A percentile compares a stretch with the other conserved stretches of the same genome.
These are phyloP conservation scores for Fonsecaea monophora DNA, from an alignment of 2,329 filamentous ascomycete genomes.

Conservation along the genomic window DNA sequence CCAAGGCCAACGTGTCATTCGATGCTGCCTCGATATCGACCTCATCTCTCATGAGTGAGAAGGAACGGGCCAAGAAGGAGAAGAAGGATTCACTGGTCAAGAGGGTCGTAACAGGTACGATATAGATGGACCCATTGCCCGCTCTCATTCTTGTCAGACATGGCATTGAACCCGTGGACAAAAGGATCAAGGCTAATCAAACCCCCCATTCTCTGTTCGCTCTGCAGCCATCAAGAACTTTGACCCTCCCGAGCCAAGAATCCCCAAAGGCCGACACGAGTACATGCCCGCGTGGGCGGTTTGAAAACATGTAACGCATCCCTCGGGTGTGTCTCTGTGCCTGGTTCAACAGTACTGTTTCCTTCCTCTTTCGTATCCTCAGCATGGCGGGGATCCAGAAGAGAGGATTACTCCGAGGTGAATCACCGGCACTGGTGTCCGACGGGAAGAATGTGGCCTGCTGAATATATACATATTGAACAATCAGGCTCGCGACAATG, in stretches of 20 bases:
- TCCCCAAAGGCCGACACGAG: conserved; percentile 21
- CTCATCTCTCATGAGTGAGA: conserved; percentile 27
- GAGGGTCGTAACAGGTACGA: conserved; percentile 26
- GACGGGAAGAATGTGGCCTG: background rate
- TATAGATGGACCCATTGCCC: background rate
- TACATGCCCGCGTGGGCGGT: conserved; percentile 24
- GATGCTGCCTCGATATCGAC: conserved; percentile 29
- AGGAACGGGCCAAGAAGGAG: conserved; percentile 22
- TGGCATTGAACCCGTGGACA: background rate
- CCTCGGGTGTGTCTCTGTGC: background rate
- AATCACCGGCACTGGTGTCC: background rate
- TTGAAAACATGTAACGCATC: background rate
- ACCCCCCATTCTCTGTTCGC: background rate
- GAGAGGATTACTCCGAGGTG: background rate
- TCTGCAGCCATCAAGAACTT: conserved; percentile 30
- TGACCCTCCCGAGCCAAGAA: conserved; percentile 30
- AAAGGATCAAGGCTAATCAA: background rate
- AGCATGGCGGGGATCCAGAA: background rate
- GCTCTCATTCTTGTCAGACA: background rate
- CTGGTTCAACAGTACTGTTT: background rate
- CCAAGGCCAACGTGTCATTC: conserved; percentile 21
- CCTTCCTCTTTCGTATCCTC: background rate
- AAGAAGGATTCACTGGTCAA: conserved; percentile 24
- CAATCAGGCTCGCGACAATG: background rate
- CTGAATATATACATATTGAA: too few relatives aligned